A percentile compares a stretch with the other conserved stretches of the same genome.
Evolutionary conservation across 1,139 yeast genomes (phyloP).

Genomic region (Candida sp.): DNA sequence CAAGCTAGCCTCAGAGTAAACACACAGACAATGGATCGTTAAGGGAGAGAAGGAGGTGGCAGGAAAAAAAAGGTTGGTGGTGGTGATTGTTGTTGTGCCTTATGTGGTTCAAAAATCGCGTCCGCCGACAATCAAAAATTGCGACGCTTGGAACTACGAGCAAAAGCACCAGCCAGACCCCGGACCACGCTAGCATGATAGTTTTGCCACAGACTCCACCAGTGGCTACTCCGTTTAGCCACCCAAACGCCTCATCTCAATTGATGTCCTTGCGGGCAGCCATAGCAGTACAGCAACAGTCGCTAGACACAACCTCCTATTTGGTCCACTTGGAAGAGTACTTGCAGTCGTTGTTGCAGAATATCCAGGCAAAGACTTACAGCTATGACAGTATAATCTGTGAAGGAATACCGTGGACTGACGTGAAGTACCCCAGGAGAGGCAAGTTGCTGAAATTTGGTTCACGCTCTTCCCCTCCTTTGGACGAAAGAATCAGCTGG

Average conservation of each 20-base stretch:
- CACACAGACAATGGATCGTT: neutral
- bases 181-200: conserved; percentile 22
- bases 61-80: neutral
- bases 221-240: conserved; percentile 19
- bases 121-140: too few species aligned
- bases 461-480: neutral
- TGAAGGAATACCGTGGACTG: conserved; percentile 21
- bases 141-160: too few species aligned
- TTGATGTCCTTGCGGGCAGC: conserved; percentile 22
- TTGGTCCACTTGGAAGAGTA: conserved; percentile 38
- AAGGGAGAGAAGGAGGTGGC: neutral
- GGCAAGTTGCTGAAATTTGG: conserved; percentile 4
- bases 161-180: neutral
- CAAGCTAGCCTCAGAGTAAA: neutral
- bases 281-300: conserved; percentile 16
- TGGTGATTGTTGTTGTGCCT: neutral
- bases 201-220: conserved; percentile 39
- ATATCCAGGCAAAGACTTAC: conserved; percentile 10
- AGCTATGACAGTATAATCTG: conserved; percentile 5
- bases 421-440: conserved; percentile 4
- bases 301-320: conserved; percentile 33
- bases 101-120: neutral
- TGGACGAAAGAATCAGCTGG: conserved; percentile 24
- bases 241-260: conserved; percentile 16
- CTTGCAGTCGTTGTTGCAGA: conserved; percentile 26